Evolutionary conservation across 306 rosid species (phyloP).

Genomic region (Hippophae gyantsensis): DNA sequence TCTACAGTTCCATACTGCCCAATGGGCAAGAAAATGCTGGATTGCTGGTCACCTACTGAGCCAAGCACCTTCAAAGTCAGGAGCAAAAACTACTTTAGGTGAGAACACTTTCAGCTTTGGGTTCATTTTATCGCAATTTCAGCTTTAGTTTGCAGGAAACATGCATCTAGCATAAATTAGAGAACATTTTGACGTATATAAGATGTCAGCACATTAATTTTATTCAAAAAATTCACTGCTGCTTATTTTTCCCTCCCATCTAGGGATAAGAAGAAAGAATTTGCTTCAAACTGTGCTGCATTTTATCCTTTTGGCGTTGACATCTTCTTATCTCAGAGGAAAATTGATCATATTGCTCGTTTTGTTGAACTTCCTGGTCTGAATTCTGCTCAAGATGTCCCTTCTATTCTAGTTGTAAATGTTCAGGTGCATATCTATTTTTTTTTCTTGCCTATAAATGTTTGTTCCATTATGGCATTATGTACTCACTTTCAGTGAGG

Average conservation of each 20-base stretch:
- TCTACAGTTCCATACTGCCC: constrained; percentile 54
- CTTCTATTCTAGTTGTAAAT: constrained; percentile 78
- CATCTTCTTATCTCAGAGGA: constrained; percentile 61
- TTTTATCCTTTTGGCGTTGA: constrained; percentile 80
- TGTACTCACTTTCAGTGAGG: too few relatives aligned
- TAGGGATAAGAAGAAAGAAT: constrained; percentile 94
- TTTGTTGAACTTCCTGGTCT: constrained; percentile 75
- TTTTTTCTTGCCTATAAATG: neutral
- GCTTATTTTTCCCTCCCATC: constrained; percentile 7
- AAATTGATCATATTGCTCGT: constrained; percentile 91
- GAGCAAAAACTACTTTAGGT: constrained; percentile 77
- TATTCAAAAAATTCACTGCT: constrained; percentile 16
- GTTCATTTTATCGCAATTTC: neutral
- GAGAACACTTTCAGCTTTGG: constrained; percentile 6
- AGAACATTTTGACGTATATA: too few relatives aligned
- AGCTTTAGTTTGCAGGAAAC: constrained; percentile 13
- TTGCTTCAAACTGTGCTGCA: constrained; percentile 66
- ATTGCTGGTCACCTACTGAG: constrained; percentile 84
- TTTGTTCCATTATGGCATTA: too few relatives aligned
- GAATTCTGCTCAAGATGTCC: constrained; percentile 52
- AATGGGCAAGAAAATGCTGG: constrained; percentile 51
- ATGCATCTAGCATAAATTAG: too few relatives aligned
- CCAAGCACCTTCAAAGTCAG: constrained; percentile 79
- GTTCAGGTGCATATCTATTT: constrained; percentile 50
- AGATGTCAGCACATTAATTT: too few relatives aligned